A percentile compares a stretch with the other conserved stretches of the same genome.
phyloP scores from a whole-genome alignment of 2,329 filamentous ascomycete species.

The Xylaria sp. region DNA sequence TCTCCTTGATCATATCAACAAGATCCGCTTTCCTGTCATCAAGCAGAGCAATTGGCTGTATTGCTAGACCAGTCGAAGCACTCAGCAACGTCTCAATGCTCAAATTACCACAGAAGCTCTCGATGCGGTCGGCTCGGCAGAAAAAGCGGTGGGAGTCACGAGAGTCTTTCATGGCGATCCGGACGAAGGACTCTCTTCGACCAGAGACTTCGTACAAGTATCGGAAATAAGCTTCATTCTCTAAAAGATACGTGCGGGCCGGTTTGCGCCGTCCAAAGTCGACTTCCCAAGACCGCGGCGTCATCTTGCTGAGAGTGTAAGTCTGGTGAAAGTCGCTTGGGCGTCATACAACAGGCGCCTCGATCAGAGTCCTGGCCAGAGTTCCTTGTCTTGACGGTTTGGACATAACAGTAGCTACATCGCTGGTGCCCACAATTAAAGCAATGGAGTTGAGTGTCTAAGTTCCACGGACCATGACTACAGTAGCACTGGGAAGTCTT shows the following conservation, averaged over 20 bases:
- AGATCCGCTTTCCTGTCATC: constrained; percentile 25
- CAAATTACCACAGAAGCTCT: constrained; percentile 23
- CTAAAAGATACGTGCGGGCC: constrained; percentile 18
- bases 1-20: constrained; percentile 13
- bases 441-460: neutral
- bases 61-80: neutral
- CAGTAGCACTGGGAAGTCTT: neutral
- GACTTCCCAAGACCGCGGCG: constrained; percentile 14
- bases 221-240: constrained; percentile 19
- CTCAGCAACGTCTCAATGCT: constrained; percentile 1
- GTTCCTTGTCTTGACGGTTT: neutral
- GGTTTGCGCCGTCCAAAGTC: constrained; percentile 21
- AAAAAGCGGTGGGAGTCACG: constrained; percentile 26
- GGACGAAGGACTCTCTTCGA: constrained; percentile 7
- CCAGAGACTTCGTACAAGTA: constrained; percentile 20
- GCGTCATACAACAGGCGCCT: neutral
- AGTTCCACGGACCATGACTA: neutral
- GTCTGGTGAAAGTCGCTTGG: neutral
- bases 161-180: constrained; percentile 21
- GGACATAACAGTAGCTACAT: neutral
- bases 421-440: neutral
- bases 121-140: constrained; percentile 20
- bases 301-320: neutral
- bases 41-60: constrained; percentile 19
- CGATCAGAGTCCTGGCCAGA: neutral